Conservation (phyloP, 345 rosid genomes). For the Eucalyptus pumila region DNA sequence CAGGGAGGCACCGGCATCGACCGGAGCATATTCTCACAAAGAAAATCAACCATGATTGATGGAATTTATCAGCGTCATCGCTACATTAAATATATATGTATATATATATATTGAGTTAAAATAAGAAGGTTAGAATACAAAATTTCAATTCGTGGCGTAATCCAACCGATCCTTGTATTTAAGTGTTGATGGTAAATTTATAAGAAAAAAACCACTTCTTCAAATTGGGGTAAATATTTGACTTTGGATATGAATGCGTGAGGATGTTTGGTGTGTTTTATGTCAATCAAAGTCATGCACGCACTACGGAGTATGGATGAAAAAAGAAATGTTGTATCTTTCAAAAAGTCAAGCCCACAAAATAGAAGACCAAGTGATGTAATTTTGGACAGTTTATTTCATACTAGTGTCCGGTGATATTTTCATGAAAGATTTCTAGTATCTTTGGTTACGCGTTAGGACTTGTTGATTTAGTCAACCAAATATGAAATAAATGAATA, state of each 20-base stretch:
- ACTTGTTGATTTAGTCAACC: not conserved
- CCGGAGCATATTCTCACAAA: not conserved
- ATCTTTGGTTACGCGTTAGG: not conserved
- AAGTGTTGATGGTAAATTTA: not conserved
- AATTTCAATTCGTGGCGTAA: rapidly evolving
- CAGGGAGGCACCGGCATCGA: not conserved
- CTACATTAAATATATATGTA: not conserved
- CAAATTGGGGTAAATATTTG: not conserved
- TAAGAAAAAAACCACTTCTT: not conserved
- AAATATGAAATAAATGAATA: not conserved
- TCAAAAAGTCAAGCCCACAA: not conserved
- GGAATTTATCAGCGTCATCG: not conserved
- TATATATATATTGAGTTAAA: not conserved
- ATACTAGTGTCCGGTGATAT: not conserved
- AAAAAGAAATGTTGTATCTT: not conserved
- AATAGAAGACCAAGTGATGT: not conserved
- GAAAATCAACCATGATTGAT: not conserved
- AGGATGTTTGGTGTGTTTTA: not conserved
- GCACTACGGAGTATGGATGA: rapidly evolving
- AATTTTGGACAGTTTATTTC: not conserved
- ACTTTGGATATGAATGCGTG: not conserved
- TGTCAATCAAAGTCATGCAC: not conserved
- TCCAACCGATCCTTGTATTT: rapidly evolving
- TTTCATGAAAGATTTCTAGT: not conserved
- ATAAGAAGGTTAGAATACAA: no score